Percentiles rank a stretch among this genome's conserved stretches.
phyloP scores from a whole-genome alignment of 257 asterid genomes.

The Nicotiana sylvestris region DNA sequence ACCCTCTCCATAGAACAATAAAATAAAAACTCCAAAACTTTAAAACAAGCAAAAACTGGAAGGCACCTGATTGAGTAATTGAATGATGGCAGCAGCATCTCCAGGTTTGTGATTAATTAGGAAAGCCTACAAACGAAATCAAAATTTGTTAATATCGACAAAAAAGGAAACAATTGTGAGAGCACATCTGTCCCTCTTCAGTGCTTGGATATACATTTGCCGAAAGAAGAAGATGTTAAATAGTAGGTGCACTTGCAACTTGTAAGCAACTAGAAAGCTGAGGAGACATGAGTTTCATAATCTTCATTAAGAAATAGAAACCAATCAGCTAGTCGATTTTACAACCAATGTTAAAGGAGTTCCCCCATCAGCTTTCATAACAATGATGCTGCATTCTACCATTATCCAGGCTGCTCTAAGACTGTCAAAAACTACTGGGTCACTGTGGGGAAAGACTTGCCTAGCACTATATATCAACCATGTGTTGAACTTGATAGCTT shows the following conservation, averaged over 20 bases:
- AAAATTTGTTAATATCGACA: constrained; percentile 4
- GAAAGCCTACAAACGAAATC: constrained; percentile 52
- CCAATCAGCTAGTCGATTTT: not conserved
- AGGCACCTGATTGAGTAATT: constrained; percentile 60
- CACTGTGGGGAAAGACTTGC: not conserved
- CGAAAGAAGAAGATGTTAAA: not conserved
- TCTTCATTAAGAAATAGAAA: not conserved
- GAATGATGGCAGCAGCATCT: constrained; percentile 71
- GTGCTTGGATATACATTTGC: not conserved
- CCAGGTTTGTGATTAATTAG: constrained; percentile 72
- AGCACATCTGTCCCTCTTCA: not conserved
- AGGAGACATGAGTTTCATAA: not conserved
- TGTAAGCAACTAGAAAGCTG: not conserved
- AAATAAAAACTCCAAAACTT: not conserved
- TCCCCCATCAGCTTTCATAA: not conserved
- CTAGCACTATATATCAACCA: not conserved
- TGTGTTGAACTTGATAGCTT: not conserved
- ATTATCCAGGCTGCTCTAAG: not conserved
- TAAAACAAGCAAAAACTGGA: not conserved
- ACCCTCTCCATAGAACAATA: constrained; percentile 1
- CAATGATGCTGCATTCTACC: not conserved
- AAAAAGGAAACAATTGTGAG: not conserved
- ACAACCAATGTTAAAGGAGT: not conserved
- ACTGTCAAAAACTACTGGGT: not conserved
- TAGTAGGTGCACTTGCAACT: not conserved